phyloP scores from a whole-genome alignment of 164 flowering plant species.

The Nymphaea colorata region DNA sequence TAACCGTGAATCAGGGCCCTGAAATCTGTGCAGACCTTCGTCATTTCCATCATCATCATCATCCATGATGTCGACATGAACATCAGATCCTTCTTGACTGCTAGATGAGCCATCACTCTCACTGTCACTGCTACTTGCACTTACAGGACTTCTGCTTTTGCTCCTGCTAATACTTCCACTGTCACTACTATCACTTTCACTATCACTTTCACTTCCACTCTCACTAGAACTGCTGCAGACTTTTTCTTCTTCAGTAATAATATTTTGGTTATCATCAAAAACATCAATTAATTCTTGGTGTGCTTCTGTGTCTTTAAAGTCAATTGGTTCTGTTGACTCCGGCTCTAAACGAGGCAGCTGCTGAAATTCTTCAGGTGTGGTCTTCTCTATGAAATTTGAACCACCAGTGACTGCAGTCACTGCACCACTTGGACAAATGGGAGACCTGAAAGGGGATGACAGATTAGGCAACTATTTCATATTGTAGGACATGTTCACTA shows the following conservation, averaged over 20 bases:
- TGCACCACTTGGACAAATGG: not conserved
- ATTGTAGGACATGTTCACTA: too few species aligned
- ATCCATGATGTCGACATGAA: conserved; percentile 82
- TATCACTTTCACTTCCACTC: conserved; percentile 66
- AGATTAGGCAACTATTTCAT: too few species aligned
- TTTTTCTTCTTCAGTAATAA: conserved; percentile 36
- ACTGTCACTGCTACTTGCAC: conserved; percentile 82
- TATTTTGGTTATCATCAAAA: conserved; percentile 7
- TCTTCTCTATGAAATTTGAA: conserved; percentile 17
- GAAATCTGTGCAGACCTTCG: conserved; percentile 3
- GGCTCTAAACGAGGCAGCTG: conserved; percentile 23
- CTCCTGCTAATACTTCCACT: conserved; percentile 42
- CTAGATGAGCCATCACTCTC: conserved; percentile 81
- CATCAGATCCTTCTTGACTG: conserved; percentile 90
- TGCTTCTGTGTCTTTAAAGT: conserved; percentile 22
- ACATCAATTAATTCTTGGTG: conserved; percentile 33
- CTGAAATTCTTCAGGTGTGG: conserved; percentile 16
- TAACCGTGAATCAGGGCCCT: conserved; percentile 16
- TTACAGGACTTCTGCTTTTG: conserved; percentile 37
- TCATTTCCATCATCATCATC: conserved; percentile 44
- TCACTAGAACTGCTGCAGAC: conserved; percentile 54
- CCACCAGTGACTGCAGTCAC: not conserved
- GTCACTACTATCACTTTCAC: conserved; percentile 60
- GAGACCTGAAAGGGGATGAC: not conserved
- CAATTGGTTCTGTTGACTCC: conserved; percentile 18